phyloP scores from a whole-genome alignment of 805 yeast species.

The Cephaloascus albidus region DNA sequence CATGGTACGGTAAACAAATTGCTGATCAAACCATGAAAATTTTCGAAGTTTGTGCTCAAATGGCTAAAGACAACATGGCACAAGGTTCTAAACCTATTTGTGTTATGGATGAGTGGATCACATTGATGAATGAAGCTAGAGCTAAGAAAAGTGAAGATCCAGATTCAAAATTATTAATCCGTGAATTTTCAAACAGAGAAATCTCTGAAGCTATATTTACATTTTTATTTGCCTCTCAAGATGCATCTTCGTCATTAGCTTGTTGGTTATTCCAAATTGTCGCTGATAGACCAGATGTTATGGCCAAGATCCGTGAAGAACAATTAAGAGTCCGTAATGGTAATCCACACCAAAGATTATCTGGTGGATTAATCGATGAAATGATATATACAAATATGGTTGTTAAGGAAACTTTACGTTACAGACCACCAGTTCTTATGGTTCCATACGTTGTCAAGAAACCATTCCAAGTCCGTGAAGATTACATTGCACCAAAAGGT shows the following conservation, averaged over 20 bases:
- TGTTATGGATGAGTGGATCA: slow-evolving; percentile 94
- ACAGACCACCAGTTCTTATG: slow-evolving; percentile 97
- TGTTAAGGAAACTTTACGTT: slow-evolving; percentile 85
- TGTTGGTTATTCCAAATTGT: slow-evolving; percentile 97
- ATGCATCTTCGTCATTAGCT: slow-evolving; percentile 93
- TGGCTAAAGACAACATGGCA: slow-evolving; percentile 73
- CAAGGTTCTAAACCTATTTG: slow-evolving; percentile 74
- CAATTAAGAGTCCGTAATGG: slow-evolving; percentile 76
- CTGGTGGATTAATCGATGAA: slow-evolving; percentile 66
- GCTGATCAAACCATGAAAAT: slow-evolving; percentile 93
- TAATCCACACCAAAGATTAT: slow-evolving; percentile 54
- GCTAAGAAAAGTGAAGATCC: slow-evolving; percentile 36
- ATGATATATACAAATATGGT: slow-evolving; percentile 89
- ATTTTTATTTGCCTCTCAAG: slow-evolving; percentile 94
- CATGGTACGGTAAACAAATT: slow-evolving; percentile 94
- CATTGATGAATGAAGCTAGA: slow-evolving; percentile 69
- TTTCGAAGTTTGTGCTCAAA: slow-evolving; percentile 80
- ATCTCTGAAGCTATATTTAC: slow-evolving; percentile 96
- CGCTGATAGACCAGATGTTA: slow-evolving; percentile 91
- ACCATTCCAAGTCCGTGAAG: slow-evolving; percentile 71
- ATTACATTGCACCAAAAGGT: slow-evolving; percentile 92
- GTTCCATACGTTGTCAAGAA: slow-evolving; percentile 93
- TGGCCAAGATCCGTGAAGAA: slow-evolving; percentile 81
- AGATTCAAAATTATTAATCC: slow-evolving; percentile 50
- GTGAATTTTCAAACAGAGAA: slow-evolving; percentile 84